phyloP scores from a whole-genome alignment of 768 basidiomycete species.

The Pleurotus eryngii region DNA sequence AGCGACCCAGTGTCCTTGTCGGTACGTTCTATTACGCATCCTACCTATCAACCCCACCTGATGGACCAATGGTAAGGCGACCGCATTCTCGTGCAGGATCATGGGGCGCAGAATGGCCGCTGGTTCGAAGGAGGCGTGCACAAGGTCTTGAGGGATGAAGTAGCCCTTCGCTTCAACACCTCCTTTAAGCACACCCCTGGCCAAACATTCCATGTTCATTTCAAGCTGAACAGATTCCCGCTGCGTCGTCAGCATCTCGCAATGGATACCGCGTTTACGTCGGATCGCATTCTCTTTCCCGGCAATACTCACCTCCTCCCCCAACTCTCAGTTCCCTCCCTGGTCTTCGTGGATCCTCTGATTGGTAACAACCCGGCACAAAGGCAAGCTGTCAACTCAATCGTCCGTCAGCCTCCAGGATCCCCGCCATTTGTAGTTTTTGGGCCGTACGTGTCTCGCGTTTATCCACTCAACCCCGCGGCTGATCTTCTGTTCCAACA shows the following conservation, averaged over 20 bases:
- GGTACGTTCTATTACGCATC: slow-evolving; percentile 30
- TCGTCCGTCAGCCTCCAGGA: slow-evolving; percentile 40
- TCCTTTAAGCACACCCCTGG: slow-evolving; percentile 34
- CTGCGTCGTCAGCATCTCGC: slow-evolving; percentile 60
- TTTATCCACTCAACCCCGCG: neutral
- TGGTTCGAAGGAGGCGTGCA: slow-evolving; percentile 65
- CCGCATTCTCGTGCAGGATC: slow-evolving; percentile 46
- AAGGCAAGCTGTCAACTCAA: slow-evolving; percentile 44
- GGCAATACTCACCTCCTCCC: slow-evolving; percentile 21
- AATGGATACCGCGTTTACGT: slow-evolving; percentile 39
- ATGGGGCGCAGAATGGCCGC: slow-evolving; percentile 32
- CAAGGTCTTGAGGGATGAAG: slow-evolving; percentile 42
- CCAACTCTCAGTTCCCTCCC: slow-evolving; percentile 9
- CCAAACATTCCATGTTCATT: slow-evolving; percentile 46
- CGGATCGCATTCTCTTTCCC: slow-evolving; percentile 52
- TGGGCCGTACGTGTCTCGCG: slow-evolving; percentile 50
- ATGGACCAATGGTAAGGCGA: slow-evolving; percentile 34
- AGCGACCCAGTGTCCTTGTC: slow-evolving; percentile 52
- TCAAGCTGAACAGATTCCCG: slow-evolving; percentile 55
- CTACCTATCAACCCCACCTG: neutral
- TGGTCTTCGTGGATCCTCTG: slow-evolving; percentile 36
- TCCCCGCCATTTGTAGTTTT: slow-evolving; percentile 56
- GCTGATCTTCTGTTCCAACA: slow-evolving; percentile 15
- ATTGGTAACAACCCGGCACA: slow-evolving; percentile 47
- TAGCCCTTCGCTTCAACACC: slow-evolving; percentile 46